phyloP scores from a whole-genome alignment of 495 filamentous ascomycete species.

The Tuber brumale region DNA sequence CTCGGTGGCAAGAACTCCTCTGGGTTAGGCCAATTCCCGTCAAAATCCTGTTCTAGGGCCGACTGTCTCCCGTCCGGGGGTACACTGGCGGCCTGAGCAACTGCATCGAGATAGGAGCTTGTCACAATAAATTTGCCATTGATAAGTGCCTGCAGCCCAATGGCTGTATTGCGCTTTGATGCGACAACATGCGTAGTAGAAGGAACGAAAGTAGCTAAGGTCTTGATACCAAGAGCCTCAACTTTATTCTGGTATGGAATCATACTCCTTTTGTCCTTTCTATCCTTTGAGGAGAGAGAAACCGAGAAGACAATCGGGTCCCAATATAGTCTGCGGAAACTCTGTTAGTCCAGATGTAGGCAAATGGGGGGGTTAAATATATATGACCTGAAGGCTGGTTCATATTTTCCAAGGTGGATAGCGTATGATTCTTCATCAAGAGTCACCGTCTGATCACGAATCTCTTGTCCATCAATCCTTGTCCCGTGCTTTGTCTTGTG shows the following conservation, averaged over 20 bases:
- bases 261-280: conserved; percentile 61
- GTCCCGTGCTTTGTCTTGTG: conserved; percentile 74
- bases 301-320: conserved; percentile 72
- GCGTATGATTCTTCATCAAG: conserved; percentile 25
- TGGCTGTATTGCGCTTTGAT: conserved; percentile 81
- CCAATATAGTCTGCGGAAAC: conserved; percentile 50
- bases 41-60: conserved; percentile 75
- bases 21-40: conserved; percentile 71
- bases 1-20: conserved; percentile 63
- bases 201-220: conserved; percentile 61
- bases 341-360: conserved; percentile 9
- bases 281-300: conserved; percentile 69
- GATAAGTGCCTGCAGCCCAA: conserved; percentile 79
- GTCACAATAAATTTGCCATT: conserved; percentile 76
- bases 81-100: conserved; percentile 58
- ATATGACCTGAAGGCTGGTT: conserved; percentile 45
- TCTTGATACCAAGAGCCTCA: conserved; percentile 82
- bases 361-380: conserved; percentile 13
- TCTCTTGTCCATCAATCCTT: conserved; percentile 61
- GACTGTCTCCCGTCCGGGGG: conserved; percentile 51
- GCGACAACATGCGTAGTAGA: conserved; percentile 83
- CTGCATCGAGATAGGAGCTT: conserved; percentile 64
- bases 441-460: conserved; percentile 47
- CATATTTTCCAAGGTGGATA: conserved; percentile 38
- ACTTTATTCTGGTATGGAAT: conserved; percentile 56